A percentile compares a stretch with the other conserved stretches of the same genome.
phyloP scores from a whole-genome alignment of 1,284 basidiomycete genomes.

The Trametes polyzona region DNA sequence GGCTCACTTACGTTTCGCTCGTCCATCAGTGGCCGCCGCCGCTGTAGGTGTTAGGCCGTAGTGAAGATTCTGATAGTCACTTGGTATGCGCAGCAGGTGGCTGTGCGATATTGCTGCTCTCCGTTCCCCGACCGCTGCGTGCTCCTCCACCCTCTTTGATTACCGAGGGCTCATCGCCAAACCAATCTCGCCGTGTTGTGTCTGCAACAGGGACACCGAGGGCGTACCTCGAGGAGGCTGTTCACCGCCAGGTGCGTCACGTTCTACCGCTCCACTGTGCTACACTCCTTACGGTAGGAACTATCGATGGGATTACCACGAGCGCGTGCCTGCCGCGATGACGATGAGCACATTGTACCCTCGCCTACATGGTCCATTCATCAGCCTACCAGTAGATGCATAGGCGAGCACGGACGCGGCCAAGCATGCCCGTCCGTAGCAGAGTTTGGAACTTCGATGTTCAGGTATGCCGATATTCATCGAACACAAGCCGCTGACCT shows the following conservation, averaged over 20 bases:
- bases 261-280: background rate
- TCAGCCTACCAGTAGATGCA: no score
- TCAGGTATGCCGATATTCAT: no score
- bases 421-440: no score
- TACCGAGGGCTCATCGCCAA: background rate
- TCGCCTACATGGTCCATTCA: no score
- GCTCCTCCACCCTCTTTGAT: background rate
- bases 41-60: no score
- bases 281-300: background rate
- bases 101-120: background rate
- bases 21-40: background rate
- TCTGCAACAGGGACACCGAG: background rate
- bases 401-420: no score
- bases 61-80: background rate
- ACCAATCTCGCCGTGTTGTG: background rate
- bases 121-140: background rate
- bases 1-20: background rate
- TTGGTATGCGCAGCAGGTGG: background rate
- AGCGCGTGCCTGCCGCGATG: background rate
- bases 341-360: background rate
- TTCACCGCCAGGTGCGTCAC: background rate
- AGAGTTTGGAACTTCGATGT: no score
- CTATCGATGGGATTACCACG: background rate
- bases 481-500: no score
- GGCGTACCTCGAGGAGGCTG: background rate